Evolutionary conservation across 768 basidiomycete genomes (phyloP), one percentile per base, ranked within the genome.

Genomic region (Leccinum sublutescens): DNA sequence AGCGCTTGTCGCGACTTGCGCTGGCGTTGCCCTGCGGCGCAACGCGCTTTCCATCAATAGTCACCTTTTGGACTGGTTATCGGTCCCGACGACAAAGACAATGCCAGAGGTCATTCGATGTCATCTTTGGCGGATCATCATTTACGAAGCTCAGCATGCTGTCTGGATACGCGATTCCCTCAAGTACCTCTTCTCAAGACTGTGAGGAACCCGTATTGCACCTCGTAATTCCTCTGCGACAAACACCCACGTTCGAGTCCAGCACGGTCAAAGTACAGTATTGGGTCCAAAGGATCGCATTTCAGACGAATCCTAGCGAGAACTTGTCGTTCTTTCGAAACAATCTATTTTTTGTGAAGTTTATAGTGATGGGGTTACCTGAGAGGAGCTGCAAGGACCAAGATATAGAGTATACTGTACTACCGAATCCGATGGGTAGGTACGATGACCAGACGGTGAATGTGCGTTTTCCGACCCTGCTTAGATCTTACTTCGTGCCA

Each of bases 221-320:
- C 64, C 80, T 93, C 14, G 78, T 92, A 52, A 82, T 93, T n/a
- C 90, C 92, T 1, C 76, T 90, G 5, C 87, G 93, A 1, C 69
- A 77, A 8, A 89, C 88, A 0, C 87, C 88, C 63, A 65, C 75
- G 0, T 69, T 68, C 14, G 91, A 94, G 74, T 85, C 82, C 1
- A 73, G 66, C 34, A 80, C 81, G 0, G 71, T 92, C 49, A 86
- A 89, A 61, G 4, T 91, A 11, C 53, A 56, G 29, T 48, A 53
- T 31, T 52, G 31, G 31, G 31, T 31, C 31, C 31, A 33, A 33
- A 33, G 33, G 11, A 33, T 33, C 33, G 11, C 33, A 33, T 33
- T 33, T 11, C 4, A 12, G 11, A 12, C 33, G 40, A 17, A 11
- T 15, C 11, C 21, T 15, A 34, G 36, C 55, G 27, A 58, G 57